Evolutionary conservation across 1,284 basidiomycete species (phyloP), one percentile per base, ranked within the genome.

Genomic region (Ceratobasidium theobromae): DNA sequence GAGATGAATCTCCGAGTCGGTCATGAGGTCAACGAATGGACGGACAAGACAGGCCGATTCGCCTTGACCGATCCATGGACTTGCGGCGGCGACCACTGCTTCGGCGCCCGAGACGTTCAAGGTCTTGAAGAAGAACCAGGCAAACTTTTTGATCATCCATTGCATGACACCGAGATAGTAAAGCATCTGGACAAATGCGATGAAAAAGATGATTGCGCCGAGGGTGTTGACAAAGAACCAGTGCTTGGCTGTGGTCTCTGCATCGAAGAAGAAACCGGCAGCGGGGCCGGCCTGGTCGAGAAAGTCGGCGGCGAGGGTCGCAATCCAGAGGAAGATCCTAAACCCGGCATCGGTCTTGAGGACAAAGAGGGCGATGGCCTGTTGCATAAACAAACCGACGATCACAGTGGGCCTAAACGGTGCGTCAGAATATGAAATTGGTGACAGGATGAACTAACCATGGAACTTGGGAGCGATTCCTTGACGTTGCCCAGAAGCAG

Each of bases 51-150:
- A 93, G 46, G 89, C 91, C 51, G 86, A 89, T 76, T 94, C 92
- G 73, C 91, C 89, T 79, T 92, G 89, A 18, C 93, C 93, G 73
- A 95, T 87, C 84, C 91, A 96, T 16, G 93, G 93, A 1, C 91
- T 94, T 16, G 93, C 87, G 57, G 93, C 88, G 38, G 94, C 93
- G 57, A 95, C 92, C 70, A 95, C 89, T 35, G 93, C 92, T 75
- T 95, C 93, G 4, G 92, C 93, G 72, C 93, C 93, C 27, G 90
- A 92, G 30, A 93, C 83, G 70, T 89, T 86, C 85, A 95, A 84
- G 58, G 89, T 77, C 77, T 93, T 93, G 81, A 91, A 92, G 83
- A 96, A 95, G 79, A 95, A 84, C 91, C 91, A 94, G 4, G 92
- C 93, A 73, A 91, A 91, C 74, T 89, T 80, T 72, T 84, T 84